These are phyloP conservation scores for Capsicum chinense DNA, from an alignment of 257 asterid genomes.

Conservation along the genomic window DNA sequence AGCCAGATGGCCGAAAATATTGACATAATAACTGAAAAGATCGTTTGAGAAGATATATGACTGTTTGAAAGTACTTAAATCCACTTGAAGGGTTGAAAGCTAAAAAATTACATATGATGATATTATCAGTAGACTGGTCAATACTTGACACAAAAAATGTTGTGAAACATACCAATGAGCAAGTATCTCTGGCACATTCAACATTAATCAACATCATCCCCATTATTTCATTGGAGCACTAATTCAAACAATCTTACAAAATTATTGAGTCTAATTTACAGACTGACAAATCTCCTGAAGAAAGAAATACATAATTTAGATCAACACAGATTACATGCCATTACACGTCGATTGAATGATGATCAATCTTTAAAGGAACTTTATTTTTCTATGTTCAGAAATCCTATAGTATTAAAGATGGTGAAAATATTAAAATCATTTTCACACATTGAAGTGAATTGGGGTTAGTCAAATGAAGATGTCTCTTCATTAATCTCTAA, in stretches of 20 bases:
- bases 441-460: conserved; percentile 43
- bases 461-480: conserved; percentile 19
- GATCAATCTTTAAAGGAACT: conserved; percentile 36
- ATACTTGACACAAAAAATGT: too few species aligned
- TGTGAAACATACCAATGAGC: too few species aligned
- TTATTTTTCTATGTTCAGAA: conserved; percentile 29
- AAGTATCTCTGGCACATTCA: background rate
- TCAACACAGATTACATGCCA: conserved; percentile 22
- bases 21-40: too few species aligned
- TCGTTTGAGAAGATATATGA: too few species aligned
- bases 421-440: conserved; percentile 42
- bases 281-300: background rate
- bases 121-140: too few species aligned
- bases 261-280: conserved; percentile 14
- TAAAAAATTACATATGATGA: too few species aligned
- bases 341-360: conserved; percentile 35
- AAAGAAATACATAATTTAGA: conserved; percentile 7
- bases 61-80: too few species aligned
- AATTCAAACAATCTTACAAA: background rate
- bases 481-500: conserved; percentile 29
- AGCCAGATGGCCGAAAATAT: too few species aligned
- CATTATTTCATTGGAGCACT: background rate
- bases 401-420: conserved; percentile 27
- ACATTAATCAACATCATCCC: background rate
- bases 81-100: too few species aligned